phyloP scores from a whole-genome alignment of 192 early-diverging fungal species.

The Backusella sp. region DNA sequence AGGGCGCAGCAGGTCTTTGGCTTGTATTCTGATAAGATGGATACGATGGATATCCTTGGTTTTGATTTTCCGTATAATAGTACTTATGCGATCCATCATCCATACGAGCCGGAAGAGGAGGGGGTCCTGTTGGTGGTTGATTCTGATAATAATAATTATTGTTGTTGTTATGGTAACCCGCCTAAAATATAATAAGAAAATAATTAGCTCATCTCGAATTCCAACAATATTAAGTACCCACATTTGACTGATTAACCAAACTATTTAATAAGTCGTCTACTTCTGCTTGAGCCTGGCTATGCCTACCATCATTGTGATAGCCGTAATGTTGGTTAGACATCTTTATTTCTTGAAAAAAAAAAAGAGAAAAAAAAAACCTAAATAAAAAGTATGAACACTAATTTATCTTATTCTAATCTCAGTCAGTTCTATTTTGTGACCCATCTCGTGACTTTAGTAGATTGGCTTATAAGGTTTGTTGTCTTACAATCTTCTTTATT shows the following conservation, averaged over 20 bases:
- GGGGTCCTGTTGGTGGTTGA: neutral
- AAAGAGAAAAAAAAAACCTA: neutral
- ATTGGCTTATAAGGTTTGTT: neutral
- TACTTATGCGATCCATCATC: conserved; percentile 1
- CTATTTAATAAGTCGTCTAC: neutral
- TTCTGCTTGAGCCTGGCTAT: conserved; percentile 1
- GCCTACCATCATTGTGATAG: neutral
- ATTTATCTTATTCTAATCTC: neutral
- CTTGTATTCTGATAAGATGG: neutral
- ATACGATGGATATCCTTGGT: neutral
- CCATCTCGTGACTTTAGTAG: conserved; percentile 1
- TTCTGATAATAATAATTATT: conserved; percentile 6
- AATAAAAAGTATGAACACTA: neutral
- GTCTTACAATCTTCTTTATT: neutral
- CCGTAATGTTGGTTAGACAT: conserved; percentile 3
- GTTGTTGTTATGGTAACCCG: neutral
- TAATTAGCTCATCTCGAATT: neutral
- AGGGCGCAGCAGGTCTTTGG: neutral
- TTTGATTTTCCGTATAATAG: neutral
- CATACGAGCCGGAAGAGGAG: conserved; percentile 7
- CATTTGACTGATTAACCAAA: neutral
- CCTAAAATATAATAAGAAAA: neutral
- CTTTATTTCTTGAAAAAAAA: neutral
- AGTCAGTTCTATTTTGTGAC: neutral
- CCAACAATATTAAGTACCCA: neutral